These are phyloP conservation scores for Macrophomina phaseolina DNA, from an alignment of 2,329 filamentous ascomycete species.

Conservation along the genomic window DNA sequence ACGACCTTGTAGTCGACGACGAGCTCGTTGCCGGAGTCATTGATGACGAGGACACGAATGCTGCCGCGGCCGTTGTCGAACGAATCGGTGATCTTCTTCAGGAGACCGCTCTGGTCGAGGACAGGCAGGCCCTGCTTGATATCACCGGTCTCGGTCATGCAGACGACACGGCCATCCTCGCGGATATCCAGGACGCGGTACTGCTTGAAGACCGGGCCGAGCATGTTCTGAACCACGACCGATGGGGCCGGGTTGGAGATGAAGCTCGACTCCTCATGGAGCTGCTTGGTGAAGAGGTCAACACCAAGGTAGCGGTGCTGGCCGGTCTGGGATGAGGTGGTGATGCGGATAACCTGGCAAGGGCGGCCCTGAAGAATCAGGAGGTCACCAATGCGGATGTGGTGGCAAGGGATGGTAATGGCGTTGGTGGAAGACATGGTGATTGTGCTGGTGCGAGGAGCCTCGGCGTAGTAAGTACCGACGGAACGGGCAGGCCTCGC, in stretches of 20 bases:
- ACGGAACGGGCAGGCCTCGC: constrained; percentile 34
- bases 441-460: constrained; percentile 41
- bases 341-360: constrained; percentile 99
- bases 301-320: constrained; percentile 99
- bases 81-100: constrained; percentile 76
- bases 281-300: constrained; percentile 99
- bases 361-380: constrained; percentile 98
- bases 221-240: constrained; percentile 99
- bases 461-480: background rate
- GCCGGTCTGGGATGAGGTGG: constrained; percentile 94
- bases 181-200: constrained; percentile 98
- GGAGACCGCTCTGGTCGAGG: constrained; percentile 92
- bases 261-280: constrained; percentile 98
- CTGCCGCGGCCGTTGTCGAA: constrained; percentile 93
- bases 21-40: constrained; percentile 89
- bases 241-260: constrained; percentile 96
- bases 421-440: constrained; percentile 73
- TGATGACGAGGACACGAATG: constrained; percentile 94
- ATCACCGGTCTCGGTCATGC: constrained; percentile 98
- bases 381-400: constrained; percentile 98
- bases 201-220: constrained; percentile 99
- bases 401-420: constrained; percentile 98
- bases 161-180: constrained; percentile 79
- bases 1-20: constrained; percentile 99
- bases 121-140: constrained; percentile 96